Base-by-base conservation (phyloP, 2,329 filamentous ascomycete genomes). In the Aulographum hederae region DNA sequence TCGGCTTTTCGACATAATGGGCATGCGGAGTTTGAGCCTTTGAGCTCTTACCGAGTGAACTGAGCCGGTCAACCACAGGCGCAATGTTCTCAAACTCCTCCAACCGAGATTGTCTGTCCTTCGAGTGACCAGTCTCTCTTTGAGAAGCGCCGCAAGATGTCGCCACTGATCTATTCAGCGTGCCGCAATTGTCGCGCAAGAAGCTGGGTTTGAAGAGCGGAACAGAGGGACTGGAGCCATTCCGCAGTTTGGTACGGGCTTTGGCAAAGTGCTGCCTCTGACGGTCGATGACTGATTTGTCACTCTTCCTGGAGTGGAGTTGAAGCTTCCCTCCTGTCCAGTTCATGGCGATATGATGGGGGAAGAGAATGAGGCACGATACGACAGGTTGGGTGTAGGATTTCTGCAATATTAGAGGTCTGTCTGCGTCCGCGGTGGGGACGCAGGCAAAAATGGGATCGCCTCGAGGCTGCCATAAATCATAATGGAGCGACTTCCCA, bases 231-330 rank as follows among this genome's bases (percentile, higher is more conserved):
- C 33, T 34, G 27, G 34, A 10, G 12, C 32, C 36, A 33, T 46
- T 43, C 30, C 47, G 46, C n/a, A 47, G 39, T 25, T 44, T 42
- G 5, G 44, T 43, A 18, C 56, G 51, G 13, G 45, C 48, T 38
- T 47, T 54, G 4, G 58, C 58, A 36, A 63, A 64, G 39, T 61
- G 53, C 13, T 55, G 52, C 40, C 53, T 61, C 39, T 64, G 60
- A 37, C 49, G 52, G 34, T 55, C 50, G 3, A 50, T 19, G 12
- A 47, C 40, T 12, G 49, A 44, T 33, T 51, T 52, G 35, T 47
- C 46, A 18, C 47, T 48, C 30, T 48, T 50, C 32, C 46, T 52
- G 18, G 44, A 50, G 31, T 46, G 42, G 10, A 52, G 48, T 36
- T 53, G 53, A 19, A 57, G 40, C 18, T 49, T 51, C 4, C 60